phyloP scores from a whole-genome alignment of 768 basidiomycete genomes.

The Mycena filopes region DNA sequence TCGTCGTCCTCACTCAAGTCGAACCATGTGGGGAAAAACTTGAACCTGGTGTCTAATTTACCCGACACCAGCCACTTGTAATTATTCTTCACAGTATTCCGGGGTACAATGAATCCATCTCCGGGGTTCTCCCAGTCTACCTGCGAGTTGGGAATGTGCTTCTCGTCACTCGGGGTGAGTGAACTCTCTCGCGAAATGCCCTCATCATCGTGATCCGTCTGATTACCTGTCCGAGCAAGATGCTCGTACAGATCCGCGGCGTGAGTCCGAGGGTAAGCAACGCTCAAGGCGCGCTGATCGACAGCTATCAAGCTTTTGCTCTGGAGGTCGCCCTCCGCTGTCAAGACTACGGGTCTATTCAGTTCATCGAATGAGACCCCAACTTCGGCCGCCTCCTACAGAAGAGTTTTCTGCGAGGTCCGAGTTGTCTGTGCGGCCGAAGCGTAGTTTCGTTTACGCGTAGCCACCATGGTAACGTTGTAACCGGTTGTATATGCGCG shows the following conservation, averaged over 20 bases:
- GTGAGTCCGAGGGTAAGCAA: slow-evolving; percentile 7
- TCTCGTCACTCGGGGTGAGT: not conserved
- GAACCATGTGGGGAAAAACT: slow-evolving; percentile 24
- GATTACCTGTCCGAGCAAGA: not conserved
- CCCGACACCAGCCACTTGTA: not conserved
- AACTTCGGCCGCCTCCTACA: slow-evolving; percentile 19
- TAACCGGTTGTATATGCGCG: slow-evolving; percentile 2
- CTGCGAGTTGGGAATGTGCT: not conserved
- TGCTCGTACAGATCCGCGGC: slow-evolving; percentile 4
- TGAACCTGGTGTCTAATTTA: not conserved
- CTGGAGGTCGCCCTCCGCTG: slow-evolving; percentile 20
- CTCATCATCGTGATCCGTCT: not conserved
- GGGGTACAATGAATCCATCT: slow-evolving; percentile 1
- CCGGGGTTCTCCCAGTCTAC: not conserved
- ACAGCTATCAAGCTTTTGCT: not conserved
- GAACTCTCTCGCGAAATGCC: not conserved
- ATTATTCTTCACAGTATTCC: not conserved
- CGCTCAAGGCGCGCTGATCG: slow-evolving; percentile 12
- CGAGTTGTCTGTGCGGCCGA: slow-evolving; percentile 12
- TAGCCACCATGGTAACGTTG: slow-evolving; percentile 8
- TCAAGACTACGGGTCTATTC: not conserved
- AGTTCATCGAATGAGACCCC: not conserved
- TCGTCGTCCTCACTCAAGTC: slow-evolving; percentile 11
- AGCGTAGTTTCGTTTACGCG: slow-evolving; percentile 6
- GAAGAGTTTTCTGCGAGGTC: slow-evolving; percentile 11